These are phyloP conservation scores for Poronia punctata DNA, from an alignment of 495 filamentous ascomycete genomes.

Conservation along the genomic window DNA sequence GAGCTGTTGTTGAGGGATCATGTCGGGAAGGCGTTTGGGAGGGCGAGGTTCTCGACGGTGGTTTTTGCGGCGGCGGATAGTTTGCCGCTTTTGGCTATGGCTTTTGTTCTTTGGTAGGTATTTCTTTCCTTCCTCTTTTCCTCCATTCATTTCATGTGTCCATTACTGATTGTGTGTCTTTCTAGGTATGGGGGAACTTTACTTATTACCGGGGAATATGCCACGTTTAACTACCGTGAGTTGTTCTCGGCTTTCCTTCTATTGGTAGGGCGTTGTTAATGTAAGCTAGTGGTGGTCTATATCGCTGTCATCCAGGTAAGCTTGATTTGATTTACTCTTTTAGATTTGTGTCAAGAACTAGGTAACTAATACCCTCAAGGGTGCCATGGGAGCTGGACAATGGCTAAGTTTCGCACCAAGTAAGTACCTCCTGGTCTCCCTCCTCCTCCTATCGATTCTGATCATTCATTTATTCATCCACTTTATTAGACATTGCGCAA, in stretches of 20 bases:
- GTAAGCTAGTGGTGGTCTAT: slow-evolving; percentile 36
- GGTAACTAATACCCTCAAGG: slow-evolving; percentile 20
- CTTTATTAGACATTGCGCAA: slow-evolving; percentile 44
- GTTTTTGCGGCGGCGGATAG: slow-evolving; percentile 47
- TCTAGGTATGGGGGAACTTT: slow-evolving; percentile 37
- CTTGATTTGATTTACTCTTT: neutral
- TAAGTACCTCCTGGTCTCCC: slow-evolving; percentile 25
- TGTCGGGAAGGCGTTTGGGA: slow-evolving; percentile 42
- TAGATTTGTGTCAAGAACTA: neutral
- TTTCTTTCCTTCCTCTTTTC: neutral
- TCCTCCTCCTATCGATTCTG: no score
- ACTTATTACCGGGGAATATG: slow-evolving; percentile 35
- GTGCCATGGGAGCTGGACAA: slow-evolving; percentile 35
- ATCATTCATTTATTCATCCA: neutral
- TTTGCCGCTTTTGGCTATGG: slow-evolving; percentile 46
- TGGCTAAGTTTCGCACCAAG: slow-evolving; percentile 44
- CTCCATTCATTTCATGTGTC: neutral
- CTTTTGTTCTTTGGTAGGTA: slow-evolving; percentile 52
- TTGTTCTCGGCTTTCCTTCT: neutral
- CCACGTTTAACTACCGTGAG: slow-evolving; percentile 40
- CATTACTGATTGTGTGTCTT: neutral
- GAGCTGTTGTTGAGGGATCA: slow-evolving; percentile 44
- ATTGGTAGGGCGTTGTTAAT: slow-evolving; percentile 6
- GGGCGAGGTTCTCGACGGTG: slow-evolving; percentile 44
- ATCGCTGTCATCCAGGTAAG: slow-evolving; percentile 40